These are phyloP conservation scores for Asterella californica DNA, from an alignment of 225 moss, liverwort and hornwort genomes.

Conservation along the genomic window DNA sequence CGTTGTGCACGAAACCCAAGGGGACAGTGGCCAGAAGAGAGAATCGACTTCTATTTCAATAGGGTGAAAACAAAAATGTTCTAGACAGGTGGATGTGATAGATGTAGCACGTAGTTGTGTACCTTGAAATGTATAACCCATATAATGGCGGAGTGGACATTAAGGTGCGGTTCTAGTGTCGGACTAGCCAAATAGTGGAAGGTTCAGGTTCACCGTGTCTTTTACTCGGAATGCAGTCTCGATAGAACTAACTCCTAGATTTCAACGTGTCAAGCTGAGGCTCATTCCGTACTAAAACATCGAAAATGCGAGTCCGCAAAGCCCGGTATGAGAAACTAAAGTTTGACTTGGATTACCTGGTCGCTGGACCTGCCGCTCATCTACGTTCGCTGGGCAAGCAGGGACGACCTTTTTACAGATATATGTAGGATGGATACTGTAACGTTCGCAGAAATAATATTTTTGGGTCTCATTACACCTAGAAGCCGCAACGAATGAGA, in stretches of 20 bases:
- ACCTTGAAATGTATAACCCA: not conserved
- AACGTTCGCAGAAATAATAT: too few species aligned
- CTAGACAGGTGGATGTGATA: not conserved
- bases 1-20: not conserved
- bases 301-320: slow-evolving; percentile 4
- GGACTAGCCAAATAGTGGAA: not conserved
- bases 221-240: not conserved
- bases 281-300: not conserved
- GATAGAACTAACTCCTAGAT: not conserved
- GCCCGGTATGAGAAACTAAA: not conserved
- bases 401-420: not conserved
- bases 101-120: slow-evolving; percentile 9
- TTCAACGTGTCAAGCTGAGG: not conserved
- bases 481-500: too few species aligned
- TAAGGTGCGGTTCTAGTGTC: not conserved
- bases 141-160: not conserved
- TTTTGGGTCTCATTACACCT: too few species aligned
- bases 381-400: not conserved
- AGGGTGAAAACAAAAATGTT: slow-evolving; percentile 15
- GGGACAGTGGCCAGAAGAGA: not conserved
- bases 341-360: not conserved
- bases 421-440: too few species aligned
- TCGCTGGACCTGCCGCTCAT: not conserved
- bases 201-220: not conserved
- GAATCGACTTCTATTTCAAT: not conserved